These are phyloP conservation scores for Mentha longifolia DNA, from an alignment of 257 asterid genomes.

Conservation along the genomic window DNA sequence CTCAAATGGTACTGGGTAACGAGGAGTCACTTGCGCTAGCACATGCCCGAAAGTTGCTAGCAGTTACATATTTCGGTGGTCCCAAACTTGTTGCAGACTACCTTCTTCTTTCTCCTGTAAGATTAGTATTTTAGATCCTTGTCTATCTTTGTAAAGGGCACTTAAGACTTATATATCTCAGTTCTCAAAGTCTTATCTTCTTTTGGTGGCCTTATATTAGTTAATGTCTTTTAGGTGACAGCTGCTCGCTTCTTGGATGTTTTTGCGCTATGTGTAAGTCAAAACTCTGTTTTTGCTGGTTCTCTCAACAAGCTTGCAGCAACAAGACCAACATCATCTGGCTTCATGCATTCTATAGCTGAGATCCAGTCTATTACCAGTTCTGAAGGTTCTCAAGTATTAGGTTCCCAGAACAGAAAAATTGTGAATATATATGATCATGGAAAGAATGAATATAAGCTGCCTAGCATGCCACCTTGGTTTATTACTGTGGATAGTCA, in stretches of 20 bases:
- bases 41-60: slow-evolving; percentile 81
- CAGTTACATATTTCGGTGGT: slow-evolving; percentile 75
- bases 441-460: slow-evolving; percentile 52
- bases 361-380: slow-evolving; percentile 66
- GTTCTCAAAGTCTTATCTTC: background rate
- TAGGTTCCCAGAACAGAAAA: slow-evolving; percentile 48
- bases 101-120: slow-evolving; percentile 83
- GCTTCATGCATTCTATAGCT: slow-evolving; percentile 80
- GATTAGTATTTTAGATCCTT: slow-evolving; percentile 32
- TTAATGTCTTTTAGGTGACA: slow-evolving; percentile 56
- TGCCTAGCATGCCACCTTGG: slow-evolving; percentile 98
- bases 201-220: slow-evolving; percentile 14
- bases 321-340: slow-evolving; percentile 62
- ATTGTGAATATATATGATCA: slow-evolving; percentile 39
- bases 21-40: slow-evolving; percentile 77
- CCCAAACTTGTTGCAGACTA: slow-evolving; percentile 73
- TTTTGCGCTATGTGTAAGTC: slow-evolving; percentile 86
- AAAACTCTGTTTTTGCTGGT: slow-evolving; percentile 82
- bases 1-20: slow-evolving; percentile 74
- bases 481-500: slow-evolving; percentile 67
- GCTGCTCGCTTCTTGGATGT: slow-evolving; percentile 87
- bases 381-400: slow-evolving; percentile 39
- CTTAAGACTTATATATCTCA: slow-evolving; percentile 19
- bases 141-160: slow-evolving; percentile 18
- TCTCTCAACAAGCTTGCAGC: slow-evolving; percentile 74